Evolutionary conservation across 2,329 filamentous ascomycete species (phyloP), one percentile per base, ranked within the genome.

Genomic region (Pseudopithomyces maydicus): DNA sequence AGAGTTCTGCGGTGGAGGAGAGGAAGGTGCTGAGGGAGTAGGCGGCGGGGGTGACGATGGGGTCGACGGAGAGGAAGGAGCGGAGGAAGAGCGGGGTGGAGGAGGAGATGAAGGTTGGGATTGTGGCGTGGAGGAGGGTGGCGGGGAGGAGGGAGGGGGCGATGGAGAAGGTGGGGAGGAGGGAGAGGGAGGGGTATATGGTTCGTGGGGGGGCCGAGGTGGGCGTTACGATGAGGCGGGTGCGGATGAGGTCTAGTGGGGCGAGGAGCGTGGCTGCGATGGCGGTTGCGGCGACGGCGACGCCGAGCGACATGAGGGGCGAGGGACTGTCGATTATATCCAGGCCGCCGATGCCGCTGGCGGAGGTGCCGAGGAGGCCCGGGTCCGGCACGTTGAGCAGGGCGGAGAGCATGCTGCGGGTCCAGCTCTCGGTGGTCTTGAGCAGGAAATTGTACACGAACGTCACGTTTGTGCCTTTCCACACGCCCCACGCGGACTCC

Each of bases 391-490:
- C 85, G 61, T 96, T 96, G 65, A 98, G 84, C 6, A 98, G 82
- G 1, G 95, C 94, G 43, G 92, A 92, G n/a, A 98, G 82, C 51
- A 97, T 84, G 68, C 92, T 95, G 67, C 92, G 86, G 10, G 93
- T 90, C 88, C 96, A 99, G 66, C 91, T 93, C 74, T 98, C 95
- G 29, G 97, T 80, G 7, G 96, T 89, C 11, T 92, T 92, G 60
- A 93, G 86, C 17, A 98, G 82, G 45, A 97, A 86, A 0, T 88
- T 90, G 78, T 98, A 97, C 48, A 98, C 82, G 70, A 98, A 99
- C 1, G 92, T 96, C 14, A 90, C 87, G 73, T 98, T 98, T 36
- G 92, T 91, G 8, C 89, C 85, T 75, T 97, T 97, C 93, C 94
- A 99, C 5, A 97, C 88, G 4, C 95, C 95, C 83, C 92, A 93